Conservation (phyloP, 495 filamentous ascomycete genomes). For the Clavariopsis aquatica region DNA sequence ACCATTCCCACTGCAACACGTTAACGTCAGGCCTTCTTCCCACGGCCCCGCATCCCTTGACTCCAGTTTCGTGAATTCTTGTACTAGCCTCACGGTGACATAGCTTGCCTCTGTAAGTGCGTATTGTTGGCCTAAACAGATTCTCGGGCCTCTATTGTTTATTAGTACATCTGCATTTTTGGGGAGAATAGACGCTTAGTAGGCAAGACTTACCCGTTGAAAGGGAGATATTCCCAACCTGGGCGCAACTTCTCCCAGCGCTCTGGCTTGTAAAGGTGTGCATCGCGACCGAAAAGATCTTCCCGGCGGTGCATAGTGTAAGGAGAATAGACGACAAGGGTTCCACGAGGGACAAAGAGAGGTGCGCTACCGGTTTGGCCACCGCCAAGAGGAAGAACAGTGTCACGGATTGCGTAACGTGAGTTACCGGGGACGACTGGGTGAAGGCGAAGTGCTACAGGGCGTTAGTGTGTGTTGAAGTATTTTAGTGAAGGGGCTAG, state of each 20-base stretch:
- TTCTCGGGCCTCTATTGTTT: slow-evolving; percentile 39
- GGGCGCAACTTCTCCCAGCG: slow-evolving; percentile 45
- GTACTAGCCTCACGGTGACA: slow-evolving; percentile 41
- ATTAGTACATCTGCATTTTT: no score
- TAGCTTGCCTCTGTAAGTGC: slow-evolving; percentile 47
- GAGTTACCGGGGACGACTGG: slow-evolving; percentile 55
- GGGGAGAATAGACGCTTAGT: no score
- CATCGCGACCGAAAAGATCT: slow-evolving; percentile 54
- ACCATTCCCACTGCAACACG: slow-evolving; percentile 33
- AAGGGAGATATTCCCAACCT: slow-evolving; percentile 47
- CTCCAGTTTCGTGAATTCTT: slow-evolving; percentile 53
- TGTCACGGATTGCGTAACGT: slow-evolving; percentile 51
- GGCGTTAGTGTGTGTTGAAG: slow-evolving; percentile 10
- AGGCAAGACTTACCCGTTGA: slow-evolving; percentile 40
- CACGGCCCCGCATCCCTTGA: slow-evolving; percentile 30
- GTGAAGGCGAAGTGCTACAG: slow-evolving; percentile 51
- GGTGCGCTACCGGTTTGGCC: slow-evolving; percentile 45
- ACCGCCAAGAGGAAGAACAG: slow-evolving; percentile 47
- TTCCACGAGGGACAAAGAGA: slow-evolving; percentile 47
- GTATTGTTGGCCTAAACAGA: slow-evolving; percentile 47
- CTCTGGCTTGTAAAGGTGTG: slow-evolving; percentile 44
- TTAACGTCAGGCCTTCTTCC: slow-evolving; percentile 42
- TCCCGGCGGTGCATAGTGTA: slow-evolving; percentile 56
- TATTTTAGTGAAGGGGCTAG: background rate
- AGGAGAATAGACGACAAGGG: slow-evolving; percentile 49